A percentile compares a stretch with the other conserved stretches of the same genome.
Conservation (phyloP, 495 filamentous ascomycete species). For the Aspergillus affinis region DNA sequence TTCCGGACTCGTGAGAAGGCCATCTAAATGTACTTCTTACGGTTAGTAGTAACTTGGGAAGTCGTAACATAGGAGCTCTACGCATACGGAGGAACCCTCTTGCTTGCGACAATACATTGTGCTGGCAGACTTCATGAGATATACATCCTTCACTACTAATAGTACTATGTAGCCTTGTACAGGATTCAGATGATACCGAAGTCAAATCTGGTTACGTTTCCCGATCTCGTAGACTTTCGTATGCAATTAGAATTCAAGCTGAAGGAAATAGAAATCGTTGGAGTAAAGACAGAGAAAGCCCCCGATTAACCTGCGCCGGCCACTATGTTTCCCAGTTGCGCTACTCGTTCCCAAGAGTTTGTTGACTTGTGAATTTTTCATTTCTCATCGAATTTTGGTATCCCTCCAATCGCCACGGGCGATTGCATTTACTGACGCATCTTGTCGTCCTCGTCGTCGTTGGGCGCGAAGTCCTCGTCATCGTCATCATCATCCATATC, state of each 20-base stretch:
- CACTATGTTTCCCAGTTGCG: conserved; percentile 3
- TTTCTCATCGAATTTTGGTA: neutral
- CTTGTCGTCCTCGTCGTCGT: conserved; percentile 38
- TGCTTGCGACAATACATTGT: too few species aligned
- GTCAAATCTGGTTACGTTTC: too few species aligned
- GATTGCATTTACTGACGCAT: conserved; percentile 42
- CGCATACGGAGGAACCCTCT: too few species aligned
- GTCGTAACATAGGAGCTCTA: too few species aligned
- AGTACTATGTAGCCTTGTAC: too few species aligned
- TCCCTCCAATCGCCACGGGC: neutral
- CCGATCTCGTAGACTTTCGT: neutral
- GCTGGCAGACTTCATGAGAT: too few species aligned
- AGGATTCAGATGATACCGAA: too few species aligned
- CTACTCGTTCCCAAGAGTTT: neutral
- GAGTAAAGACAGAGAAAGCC: conserved; percentile 8
- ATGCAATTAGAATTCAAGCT: neutral
- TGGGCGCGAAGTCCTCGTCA: conserved; percentile 56
- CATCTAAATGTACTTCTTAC: too few species aligned
- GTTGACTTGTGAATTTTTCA: conserved; percentile 3
- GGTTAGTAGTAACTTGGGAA: too few species aligned
- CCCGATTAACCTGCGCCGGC: conserved; percentile 15
- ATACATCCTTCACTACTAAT: too few species aligned
- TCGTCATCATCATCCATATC: conserved; percentile 74
- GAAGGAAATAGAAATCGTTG: conserved; percentile 5
- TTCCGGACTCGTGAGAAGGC: neutral